Evolutionary conservation across 1,284 basidiomycete species (phyloP).

Genomic region (Entoloma clypeatum): DNA sequence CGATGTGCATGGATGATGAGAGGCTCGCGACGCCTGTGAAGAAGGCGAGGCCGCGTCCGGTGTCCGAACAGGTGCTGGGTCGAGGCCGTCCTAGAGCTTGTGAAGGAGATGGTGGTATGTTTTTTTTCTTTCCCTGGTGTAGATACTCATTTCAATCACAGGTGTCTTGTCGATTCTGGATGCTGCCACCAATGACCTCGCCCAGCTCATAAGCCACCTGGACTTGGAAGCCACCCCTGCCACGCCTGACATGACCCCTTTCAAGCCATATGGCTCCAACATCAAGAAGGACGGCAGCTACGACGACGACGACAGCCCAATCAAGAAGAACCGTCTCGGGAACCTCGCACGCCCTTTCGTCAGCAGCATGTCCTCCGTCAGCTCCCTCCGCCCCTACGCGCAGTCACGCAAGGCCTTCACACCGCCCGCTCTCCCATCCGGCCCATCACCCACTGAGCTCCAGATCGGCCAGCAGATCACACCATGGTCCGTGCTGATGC

Average conservation of each 20-base stretch:
- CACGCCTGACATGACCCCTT: slow-evolving; percentile 47
- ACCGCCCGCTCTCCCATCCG: neutral
- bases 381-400: slow-evolving; percentile 59
- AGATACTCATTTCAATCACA: slow-evolving; percentile 23
- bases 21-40: slow-evolving; percentile 46
- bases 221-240: slow-evolving; percentile 71
- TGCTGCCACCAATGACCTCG: slow-evolving; percentile 74
- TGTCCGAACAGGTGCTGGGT: slow-evolving; percentile 62
- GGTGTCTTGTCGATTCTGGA: slow-evolving; percentile 68
- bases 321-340: slow-evolving; percentile 24
- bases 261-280: slow-evolving; percentile 19
- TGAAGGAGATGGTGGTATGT: slow-evolving; percentile 50
- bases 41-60: slow-evolving; percentile 48
- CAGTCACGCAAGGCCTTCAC: slow-evolving; percentile 35
- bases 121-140: slow-evolving; percentile 1
- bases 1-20: slow-evolving; percentile 12
- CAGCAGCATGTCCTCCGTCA: slow-evolving; percentile 45
- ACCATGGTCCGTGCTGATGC: slow-evolving; percentile 54
- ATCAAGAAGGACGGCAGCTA: slow-evolving; percentile 17
- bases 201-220: slow-evolving; percentile 66
- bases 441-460: slow-evolving; percentile 12
- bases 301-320: slow-evolving; percentile 39
- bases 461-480: slow-evolving; percentile 58
- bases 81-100: slow-evolving; percentile 44
- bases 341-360: too few species aligned